Percentiles rank a stretch among this genome's conserved stretches.
Evolutionary conservation across 805 yeast genomes (phyloP).

Genomic region (Hanseniaspora taiwanica): DNA sequence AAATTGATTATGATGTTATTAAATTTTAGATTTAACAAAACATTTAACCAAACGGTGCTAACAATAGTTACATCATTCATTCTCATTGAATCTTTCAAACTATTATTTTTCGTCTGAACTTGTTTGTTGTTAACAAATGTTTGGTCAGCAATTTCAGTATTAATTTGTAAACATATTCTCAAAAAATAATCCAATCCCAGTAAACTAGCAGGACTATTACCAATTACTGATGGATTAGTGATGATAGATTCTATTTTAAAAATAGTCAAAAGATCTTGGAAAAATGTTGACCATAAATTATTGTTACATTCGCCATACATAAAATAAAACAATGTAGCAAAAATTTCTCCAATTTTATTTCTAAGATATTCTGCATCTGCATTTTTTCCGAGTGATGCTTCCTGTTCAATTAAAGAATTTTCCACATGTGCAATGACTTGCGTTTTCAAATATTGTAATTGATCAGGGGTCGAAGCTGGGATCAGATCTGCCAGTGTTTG

Average conservation of each 20-base stretch:
- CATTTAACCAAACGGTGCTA: slow-evolving; percentile 53
- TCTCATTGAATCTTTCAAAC: slow-evolving; percentile 73
- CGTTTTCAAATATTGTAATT: slow-evolving; percentile 13
- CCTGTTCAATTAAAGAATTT: background rate
- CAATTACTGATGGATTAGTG: slow-evolving; percentile 5
- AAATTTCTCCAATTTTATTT: slow-evolving; percentile 22
- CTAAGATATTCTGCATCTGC: slow-evolving; percentile 19
- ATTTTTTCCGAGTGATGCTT: no score
- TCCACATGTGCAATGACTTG: slow-evolving; percentile 9
- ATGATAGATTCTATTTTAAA: slow-evolving; percentile 12
- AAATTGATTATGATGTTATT: slow-evolving; percentile 17
- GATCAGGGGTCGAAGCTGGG: background rate
- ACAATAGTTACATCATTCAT: slow-evolving; percentile 56
- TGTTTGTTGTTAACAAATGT: slow-evolving; percentile 49
- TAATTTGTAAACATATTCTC: slow-evolving; percentile 61
- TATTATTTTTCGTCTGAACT: slow-evolving; percentile 48
- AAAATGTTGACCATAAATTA: slow-evolving; percentile 21
- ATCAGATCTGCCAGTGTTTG: slow-evolving; percentile 20
- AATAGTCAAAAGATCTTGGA: slow-evolving; percentile 17
- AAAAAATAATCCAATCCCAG: slow-evolving; percentile 56
- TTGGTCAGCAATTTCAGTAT: slow-evolving; percentile 89
- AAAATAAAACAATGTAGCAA: slow-evolving; percentile 20
- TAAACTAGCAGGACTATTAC: slow-evolving; percentile 20
- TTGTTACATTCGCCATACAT: slow-evolving; percentile 21
- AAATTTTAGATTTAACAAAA: slow-evolving; percentile 29